phyloP scores from a whole-genome alignment of 139 green algal species.

The Marvania coccoides region DNA sequence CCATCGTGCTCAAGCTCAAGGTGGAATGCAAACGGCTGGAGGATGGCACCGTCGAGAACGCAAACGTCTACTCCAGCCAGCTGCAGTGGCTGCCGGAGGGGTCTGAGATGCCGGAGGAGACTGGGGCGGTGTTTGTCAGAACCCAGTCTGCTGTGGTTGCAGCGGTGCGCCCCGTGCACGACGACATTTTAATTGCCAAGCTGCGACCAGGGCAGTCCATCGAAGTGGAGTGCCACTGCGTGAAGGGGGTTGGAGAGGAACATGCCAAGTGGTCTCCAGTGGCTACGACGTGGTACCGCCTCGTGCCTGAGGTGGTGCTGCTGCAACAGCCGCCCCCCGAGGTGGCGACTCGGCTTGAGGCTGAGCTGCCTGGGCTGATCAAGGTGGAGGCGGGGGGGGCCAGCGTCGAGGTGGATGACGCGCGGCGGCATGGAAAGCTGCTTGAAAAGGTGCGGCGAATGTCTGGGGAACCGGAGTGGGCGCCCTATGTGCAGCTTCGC shows the following conservation, averaged over 20 bases:
- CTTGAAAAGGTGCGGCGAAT: slow-evolving; percentile 61
- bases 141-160: slow-evolving; percentile 39
- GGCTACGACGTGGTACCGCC: slow-evolving; percentile 86
- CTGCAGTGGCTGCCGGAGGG: slow-evolving; percentile 81
- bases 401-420: slow-evolving; percentile 1
- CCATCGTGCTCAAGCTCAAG: slow-evolving; percentile 61
- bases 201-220: slow-evolving; percentile 75
- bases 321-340: slow-evolving; percentile 40
- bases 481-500: slow-evolving; percentile 54
- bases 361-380: slow-evolving; percentile 47
- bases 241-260: slow-evolving; percentile 77
- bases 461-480: slow-evolving; percentile 45
- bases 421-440: slow-evolving; percentile 37
- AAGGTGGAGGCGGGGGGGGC: slow-evolving; percentile 16
- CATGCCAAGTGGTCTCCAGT: slow-evolving; percentile 99
- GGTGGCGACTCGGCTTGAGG: slow-evolving; percentile 49
- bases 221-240: slow-evolving; percentile 83
- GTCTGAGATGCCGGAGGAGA: slow-evolving; percentile 83
- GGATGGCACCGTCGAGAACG: slow-evolving; percentile 23
- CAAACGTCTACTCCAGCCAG: slow-evolving; percentile 32
- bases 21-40: slow-evolving; percentile 36
- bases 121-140: slow-evolving; percentile 50
- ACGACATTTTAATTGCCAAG: slow-evolving; percentile 91
- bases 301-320: slow-evolving; percentile 79
- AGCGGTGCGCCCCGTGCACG: slow-evolving; percentile 42